Evolutionary conservation across 306 rosid species (phyloP), one percentile per base, ranked within the genome.

Genomic region (Citrullus colocynthis): DNA sequence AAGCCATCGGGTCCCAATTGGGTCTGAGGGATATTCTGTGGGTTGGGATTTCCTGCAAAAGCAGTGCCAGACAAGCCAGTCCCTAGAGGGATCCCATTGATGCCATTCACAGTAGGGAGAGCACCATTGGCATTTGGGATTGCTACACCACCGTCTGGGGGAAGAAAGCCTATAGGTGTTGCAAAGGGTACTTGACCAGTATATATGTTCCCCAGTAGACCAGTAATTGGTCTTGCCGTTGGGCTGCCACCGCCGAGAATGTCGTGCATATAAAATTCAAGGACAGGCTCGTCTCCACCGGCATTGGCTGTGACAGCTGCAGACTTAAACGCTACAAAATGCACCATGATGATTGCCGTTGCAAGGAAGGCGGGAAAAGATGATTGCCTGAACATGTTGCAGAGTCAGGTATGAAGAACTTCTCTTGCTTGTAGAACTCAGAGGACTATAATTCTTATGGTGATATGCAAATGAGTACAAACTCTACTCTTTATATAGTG

Each of bases 101-200:
- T 85, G 4, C 98, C 99, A 78, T 95, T 95, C 56, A 91, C 91
- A 3, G 93, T 95, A 14, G 97, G 96, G 75, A 78, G 52, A 45
- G 94, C 98, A 36, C 94, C 92, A 60, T 89, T 92, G 77, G 98
- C 98, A 82, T 96, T 96, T 11, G 99, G 99, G 57, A 92, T 82
- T 12, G 96, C 87, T 72, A 87, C 84, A 11, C 49, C 90, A 32
- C 85, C 96, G 44, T 83, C 80, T 58, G 97, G 93, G 44, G 90
- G 80, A 1, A 82, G 85, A 85, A 90, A 89, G 51, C 93, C 97
- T 36, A 86, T 79, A 51, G 96, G 96, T 71, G 81, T 84, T 15
- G 94, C 90, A 85, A 94, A 94, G 13, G 97, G 97, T 15, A 94
- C 96, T 86, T 89, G 90, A 16, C 98, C 93, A 59, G 87, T 86